phyloP scores from a whole-genome alignment of 2,329 filamentous ascomycete genomes.

The Gnomoniopsis sp. region DNA sequence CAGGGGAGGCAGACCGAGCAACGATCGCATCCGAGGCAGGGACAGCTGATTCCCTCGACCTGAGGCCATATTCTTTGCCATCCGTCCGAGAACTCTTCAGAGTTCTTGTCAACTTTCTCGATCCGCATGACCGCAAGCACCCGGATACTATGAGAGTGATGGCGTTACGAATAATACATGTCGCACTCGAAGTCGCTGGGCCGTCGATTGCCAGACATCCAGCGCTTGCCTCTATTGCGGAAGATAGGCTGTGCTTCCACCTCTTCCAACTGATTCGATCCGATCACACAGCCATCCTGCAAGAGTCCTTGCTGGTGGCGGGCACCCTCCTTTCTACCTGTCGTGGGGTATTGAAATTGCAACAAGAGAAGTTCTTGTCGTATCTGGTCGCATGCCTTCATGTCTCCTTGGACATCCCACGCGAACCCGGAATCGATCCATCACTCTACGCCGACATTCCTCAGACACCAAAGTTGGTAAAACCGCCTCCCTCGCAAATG shows the following conservation, averaged over 20 bases:
- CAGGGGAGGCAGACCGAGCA: constrained; percentile 18
- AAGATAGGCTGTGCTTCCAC: constrained; percentile 89
- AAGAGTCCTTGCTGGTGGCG: constrained; percentile 88
- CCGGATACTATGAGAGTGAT: constrained; percentile 96
- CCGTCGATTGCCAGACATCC: constrained; percentile 93
- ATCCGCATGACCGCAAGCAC: constrained; percentile 88
- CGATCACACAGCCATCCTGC: constrained; percentile 92
- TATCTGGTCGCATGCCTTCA: constrained; percentile 94
- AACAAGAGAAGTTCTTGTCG: constrained; percentile 93
- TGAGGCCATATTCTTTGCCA: constrained; percentile 88
- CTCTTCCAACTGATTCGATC: constrained; percentile 95
- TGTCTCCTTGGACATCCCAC: constrained; percentile 88
- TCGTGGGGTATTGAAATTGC: constrained; percentile 83
- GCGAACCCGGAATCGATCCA: constrained; percentile 85
- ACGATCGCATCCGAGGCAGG: constrained; percentile 15
- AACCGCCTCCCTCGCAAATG: constrained; percentile 68
- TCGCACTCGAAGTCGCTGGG: constrained; percentile 92
- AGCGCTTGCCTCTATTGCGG: constrained; percentile 79
- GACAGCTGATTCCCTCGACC: constrained; percentile 46
- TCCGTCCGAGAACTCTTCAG: constrained; percentile 93
- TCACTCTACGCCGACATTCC: constrained; percentile 90
- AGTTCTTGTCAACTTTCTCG: constrained; percentile 87
- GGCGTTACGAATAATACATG: constrained; percentile 94
- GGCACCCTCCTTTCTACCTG: constrained; percentile 90
- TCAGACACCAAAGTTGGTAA: constrained; percentile 82